Percentiles rank a stretch among this genome's conserved stretches.
Evolutionary conservation across 495 filamentous ascomycete species (phyloP).

Genomic region (Neurospora intermedia): DNA sequence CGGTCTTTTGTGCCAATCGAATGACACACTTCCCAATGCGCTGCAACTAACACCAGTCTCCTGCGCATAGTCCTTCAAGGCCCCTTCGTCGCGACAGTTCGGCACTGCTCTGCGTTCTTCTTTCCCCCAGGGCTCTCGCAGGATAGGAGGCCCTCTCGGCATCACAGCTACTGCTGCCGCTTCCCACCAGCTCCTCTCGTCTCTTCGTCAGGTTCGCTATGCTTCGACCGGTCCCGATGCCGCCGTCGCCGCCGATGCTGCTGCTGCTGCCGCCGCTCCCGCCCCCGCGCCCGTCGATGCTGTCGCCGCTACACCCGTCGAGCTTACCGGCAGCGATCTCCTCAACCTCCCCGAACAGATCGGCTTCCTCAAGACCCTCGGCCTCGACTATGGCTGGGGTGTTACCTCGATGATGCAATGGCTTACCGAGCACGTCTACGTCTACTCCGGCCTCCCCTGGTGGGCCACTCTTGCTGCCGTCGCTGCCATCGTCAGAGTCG

Average conservation of each 20-base stretch:
- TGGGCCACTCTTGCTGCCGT: slow-evolving; percentile 60
- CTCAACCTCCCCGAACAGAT: slow-evolving; percentile 54
- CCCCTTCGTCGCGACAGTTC: slow-evolving; percentile 15
- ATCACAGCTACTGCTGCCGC: slow-evolving; percentile 4
- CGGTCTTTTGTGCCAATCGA: neutral
- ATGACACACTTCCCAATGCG: neutral
- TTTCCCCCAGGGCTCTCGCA: slow-evolving; percentile 1
- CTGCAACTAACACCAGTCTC: neutral
- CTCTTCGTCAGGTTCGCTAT: slow-evolving; percentile 17
- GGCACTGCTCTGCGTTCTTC: slow-evolving; percentile 18
- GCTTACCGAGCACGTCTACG: slow-evolving; percentile 69
- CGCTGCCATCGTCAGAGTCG: slow-evolving; percentile 51
- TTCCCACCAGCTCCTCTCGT: slow-evolving; percentile 7
- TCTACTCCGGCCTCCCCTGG: slow-evolving; percentile 67
- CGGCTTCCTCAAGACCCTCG: slow-evolving; percentile 73
- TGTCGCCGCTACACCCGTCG: slow-evolving; percentile 9
- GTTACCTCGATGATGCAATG: slow-evolving; percentile 58
- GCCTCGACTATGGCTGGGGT: slow-evolving; percentile 79
- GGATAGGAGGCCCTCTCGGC: slow-evolving; percentile 12
- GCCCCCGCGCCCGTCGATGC: slow-evolving; percentile 6
- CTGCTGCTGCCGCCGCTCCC: slow-evolving; percentile 1
- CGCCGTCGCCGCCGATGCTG: neutral
- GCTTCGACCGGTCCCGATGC: slow-evolving; percentile 22
- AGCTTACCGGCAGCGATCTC: slow-evolving; percentile 33
- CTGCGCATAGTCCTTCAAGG: neutral